phyloP scores from a whole-genome alignment of 192 early-diverging fungal species.

The Coemansia reversa region DNA sequence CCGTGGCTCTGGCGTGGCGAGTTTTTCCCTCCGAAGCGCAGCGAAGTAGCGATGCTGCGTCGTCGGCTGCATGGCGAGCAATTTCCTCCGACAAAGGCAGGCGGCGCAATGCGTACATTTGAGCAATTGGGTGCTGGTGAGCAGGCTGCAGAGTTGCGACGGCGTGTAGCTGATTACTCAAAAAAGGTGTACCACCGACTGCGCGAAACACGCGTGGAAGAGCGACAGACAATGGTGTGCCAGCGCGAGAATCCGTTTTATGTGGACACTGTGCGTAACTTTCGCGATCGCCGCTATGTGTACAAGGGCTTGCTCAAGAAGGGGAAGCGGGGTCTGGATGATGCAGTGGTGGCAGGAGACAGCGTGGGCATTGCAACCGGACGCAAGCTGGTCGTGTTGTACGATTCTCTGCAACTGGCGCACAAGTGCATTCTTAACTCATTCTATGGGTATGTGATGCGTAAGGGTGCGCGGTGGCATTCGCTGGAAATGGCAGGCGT shows the following conservation, averaged over 20 bases:
- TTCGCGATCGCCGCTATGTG: conserved; percentile 97
- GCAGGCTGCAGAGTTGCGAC: conserved; percentile 69
- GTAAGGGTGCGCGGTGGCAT: conserved; percentile 97
- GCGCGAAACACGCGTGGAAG: conserved; percentile 76
- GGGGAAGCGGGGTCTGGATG: conserved; percentile 84
- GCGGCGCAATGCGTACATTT: conserved; percentile 59
- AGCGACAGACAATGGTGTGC: conserved; percentile 89
- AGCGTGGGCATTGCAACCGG: conserved; percentile 71
- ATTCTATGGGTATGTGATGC: conserved; percentile 99
- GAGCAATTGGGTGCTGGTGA: conserved; percentile 67
- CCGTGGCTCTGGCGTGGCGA: conserved; percentile 98
- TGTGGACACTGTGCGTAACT: conserved; percentile 91
- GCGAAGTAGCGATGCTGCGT: conserved; percentile 90
- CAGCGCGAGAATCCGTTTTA: conserved; percentile 99
- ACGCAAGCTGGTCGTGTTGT: conserved; percentile 90
- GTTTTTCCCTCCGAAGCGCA: conserved; percentile 84
- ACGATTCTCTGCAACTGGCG: conserved; percentile 96
- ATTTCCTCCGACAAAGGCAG: conserved; percentile 63
- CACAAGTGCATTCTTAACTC: conserved; percentile 96
- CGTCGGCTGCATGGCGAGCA: conserved; percentile 79
- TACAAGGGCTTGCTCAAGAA: conserved; percentile 94
- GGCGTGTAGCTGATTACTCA: conserved; percentile 83
- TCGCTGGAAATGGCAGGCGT: conserved; percentile 99
- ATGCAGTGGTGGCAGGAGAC: conserved; percentile 65
- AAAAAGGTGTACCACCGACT: conserved; percentile 84